Evolutionary conservation across 768 basidiomycete species (phyloP), one percentile per base, ranked within the genome.

Genomic region (Neoboletus subvelutipes): DNA sequence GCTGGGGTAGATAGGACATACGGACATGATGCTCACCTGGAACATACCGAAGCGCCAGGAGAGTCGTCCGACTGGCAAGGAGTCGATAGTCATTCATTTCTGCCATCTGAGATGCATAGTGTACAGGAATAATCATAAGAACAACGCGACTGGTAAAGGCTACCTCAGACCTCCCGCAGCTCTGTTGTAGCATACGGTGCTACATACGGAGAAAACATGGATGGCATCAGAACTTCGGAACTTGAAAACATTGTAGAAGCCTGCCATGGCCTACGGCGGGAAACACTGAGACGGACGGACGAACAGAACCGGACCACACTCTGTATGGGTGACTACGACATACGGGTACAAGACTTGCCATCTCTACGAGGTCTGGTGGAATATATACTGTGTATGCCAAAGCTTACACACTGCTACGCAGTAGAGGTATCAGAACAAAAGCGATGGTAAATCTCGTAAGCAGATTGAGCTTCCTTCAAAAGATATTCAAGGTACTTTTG

Each of bases 391-490:
- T n/a, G n/a, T n/a, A n/a, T n/a, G n/a, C n/a, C n/a, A n/a, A n/a
- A n/a, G n/a, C n/a, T n/a, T n/a, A n/a, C n/a, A 28, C 28, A 28
- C 28, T 28, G 28, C 28, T 28, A 28, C 28, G 28, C 28, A 28
- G 28, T 28, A 28, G 28, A 28, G 28, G 28, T 5, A 28, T 28
- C 28, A 28, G 28, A 28, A 28, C 28, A 28, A 28, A 28, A 28
- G 13, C 1, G 36, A 40, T 36, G 34, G 22, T 39, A 52, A 12
- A 3, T 54, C 4, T 49, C 24, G 10, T 54, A 50, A 18, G 54
- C 60, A 40, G 15, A 31, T 36, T 64, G 59, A 6, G 63, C 63
- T 36, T 66, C 50, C 0, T 59, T 55, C 43, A 65, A 52, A 13
- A 55, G 50, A 52, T 11, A 4, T 45, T 54, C 41, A 43, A 66